phyloP scores from a whole-genome alignment of 495 filamentous ascomycete genomes.

The Podospora fimiseda region DNA sequence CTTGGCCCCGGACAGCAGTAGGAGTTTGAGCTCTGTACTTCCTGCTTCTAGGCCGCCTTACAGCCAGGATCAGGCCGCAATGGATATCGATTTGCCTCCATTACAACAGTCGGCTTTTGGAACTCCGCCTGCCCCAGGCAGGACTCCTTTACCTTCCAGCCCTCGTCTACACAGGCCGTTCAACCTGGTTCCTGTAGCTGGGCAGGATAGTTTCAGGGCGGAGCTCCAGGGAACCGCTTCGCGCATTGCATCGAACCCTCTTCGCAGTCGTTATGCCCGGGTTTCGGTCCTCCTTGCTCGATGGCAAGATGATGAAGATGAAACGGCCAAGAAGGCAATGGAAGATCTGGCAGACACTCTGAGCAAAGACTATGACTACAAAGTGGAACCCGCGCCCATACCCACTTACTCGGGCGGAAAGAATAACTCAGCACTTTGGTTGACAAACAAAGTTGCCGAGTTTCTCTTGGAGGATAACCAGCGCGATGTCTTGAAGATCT shows the following conservation, averaged over 20 bases:
- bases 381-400: slow-evolving; percentile 35
- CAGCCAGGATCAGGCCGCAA: slow-evolving; percentile 38
- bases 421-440: slow-evolving; percentile 37
- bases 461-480: slow-evolving; percentile 40
- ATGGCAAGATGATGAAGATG: slow-evolving; percentile 43
- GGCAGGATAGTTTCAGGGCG: slow-evolving; percentile 32
- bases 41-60: slow-evolving; percentile 27
- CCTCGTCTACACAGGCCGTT: slow-evolving; percentile 38
- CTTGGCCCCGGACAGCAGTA: slow-evolving; percentile 28
- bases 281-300: slow-evolving; percentile 39
- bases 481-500: slow-evolving; percentile 41
- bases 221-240: slow-evolving; percentile 36
- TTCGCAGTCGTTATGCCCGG: slow-evolving; percentile 38
- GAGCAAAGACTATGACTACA: slow-evolving; percentile 38
- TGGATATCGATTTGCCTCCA: slow-evolving; percentile 27
- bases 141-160: slow-evolving; percentile 43
- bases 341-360: slow-evolving; percentile 37
- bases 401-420: slow-evolving; percentile 34
- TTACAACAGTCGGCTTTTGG: slow-evolving; percentile 26
- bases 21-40: slow-evolving; percentile 38
- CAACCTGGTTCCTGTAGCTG: slow-evolving; percentile 27
- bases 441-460: slow-evolving; percentile 34
- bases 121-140: slow-evolving; percentile 33
- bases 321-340: slow-evolving; percentile 24
- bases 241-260: slow-evolving; percentile 33